These are phyloP conservation scores for Scedosporium dehoogii DNA, from an alignment of 2,329 filamentous ascomycete genomes.

Conservation along the genomic window DNA sequence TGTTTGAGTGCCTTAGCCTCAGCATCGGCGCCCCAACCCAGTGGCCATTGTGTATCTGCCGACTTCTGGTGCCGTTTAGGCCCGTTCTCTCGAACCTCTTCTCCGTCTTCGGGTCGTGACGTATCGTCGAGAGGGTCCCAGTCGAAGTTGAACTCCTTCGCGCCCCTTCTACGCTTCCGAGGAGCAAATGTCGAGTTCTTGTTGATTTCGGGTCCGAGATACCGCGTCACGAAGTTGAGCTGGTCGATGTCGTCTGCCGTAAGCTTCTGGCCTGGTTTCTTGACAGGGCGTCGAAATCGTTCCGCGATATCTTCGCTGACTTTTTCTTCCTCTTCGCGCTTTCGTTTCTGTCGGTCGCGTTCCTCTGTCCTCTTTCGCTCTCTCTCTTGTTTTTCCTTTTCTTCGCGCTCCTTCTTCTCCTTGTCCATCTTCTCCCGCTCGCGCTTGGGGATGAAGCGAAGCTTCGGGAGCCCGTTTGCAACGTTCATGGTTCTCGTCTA, in stretches of 20 bases:
- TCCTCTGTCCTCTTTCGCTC: slow-evolving; percentile 24
- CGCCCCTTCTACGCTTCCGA: slow-evolving; percentile 89
- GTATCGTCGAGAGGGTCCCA: slow-evolving; percentile 97
- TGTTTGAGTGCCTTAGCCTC: slow-evolving; percentile 46
- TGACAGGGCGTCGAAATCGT: slow-evolving; percentile 2
- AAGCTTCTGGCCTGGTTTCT: slow-evolving; percentile 6
- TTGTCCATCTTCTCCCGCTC: slow-evolving; percentile 71
- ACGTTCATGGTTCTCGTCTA: background rate
- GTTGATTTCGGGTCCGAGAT: slow-evolving; percentile 86
- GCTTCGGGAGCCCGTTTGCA: slow-evolving; percentile 46
- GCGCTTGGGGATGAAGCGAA: slow-evolving; percentile 76
- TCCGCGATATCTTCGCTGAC: slow-evolving; percentile 2
- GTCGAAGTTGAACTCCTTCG: slow-evolving; percentile 96
- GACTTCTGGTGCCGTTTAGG: background rate
- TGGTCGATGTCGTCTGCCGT: slow-evolving; percentile 57
- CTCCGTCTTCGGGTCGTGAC: slow-evolving; percentile 32
- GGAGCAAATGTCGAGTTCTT: slow-evolving; percentile 78
- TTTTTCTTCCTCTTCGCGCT: slow-evolving; percentile 6
- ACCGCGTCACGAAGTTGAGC: slow-evolving; percentile 65
- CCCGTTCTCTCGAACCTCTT: background rate
- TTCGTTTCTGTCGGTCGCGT: background rate
- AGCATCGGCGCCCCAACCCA: slow-evolving; percentile 40
- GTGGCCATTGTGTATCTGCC: slow-evolving; percentile 1
- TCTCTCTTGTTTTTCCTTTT: slow-evolving; percentile 52
- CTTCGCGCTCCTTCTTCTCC: slow-evolving; percentile 63